Base-by-base conservation (phyloP, 495 filamentous ascomycete species). In the Penicillium soppii region DNA sequence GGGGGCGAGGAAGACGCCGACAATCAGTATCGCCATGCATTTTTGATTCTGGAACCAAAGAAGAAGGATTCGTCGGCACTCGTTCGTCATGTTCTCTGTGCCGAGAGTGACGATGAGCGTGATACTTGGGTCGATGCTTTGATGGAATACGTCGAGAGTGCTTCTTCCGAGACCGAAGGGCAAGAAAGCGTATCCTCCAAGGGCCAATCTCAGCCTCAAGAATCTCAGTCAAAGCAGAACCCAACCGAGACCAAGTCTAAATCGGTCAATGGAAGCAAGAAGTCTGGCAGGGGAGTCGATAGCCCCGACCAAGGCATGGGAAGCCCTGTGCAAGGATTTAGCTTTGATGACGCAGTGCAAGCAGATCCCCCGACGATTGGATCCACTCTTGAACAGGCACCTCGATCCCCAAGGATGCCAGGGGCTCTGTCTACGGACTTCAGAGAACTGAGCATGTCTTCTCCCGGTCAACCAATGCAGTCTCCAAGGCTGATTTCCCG, bases 21-120 rank as follows among this genome's bases (percentile, higher is more conserved):
- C 37, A 95, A 94, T 58, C 89, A 97, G 63, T 97, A 95, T 65
- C 86, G 94, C 8, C 94, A 98, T 73, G 94, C 95, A 5, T 97
- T 98, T 69, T 75, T 97, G 39, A 87, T 98, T 45, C 60, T 96
- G 32, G 94, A 98, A 66, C 92, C 91, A 1, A 98, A 97, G 74
- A 89, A 89, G 67, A 98, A 97, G 67, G 95, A 98, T 67, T 89
- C 92, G 5, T 86, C 78, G 15, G 94, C 86, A 56, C 78, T 91
- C 35, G 90, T 96, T n/a, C 88, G 92, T 37, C 94, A 98, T 69
- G 90, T 97, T 7, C 72, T 98, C 13, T 98, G 94, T 61, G 91
- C 92, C 5, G 94, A 98, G 69, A 97, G 87, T 60, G 94, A 98
- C 62, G 75, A 79, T 42, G 95, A 98, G 73, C 82, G 94, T 40